Conservation (phyloP, 306 rosid species). For the Pyrus bretschneideri region DNA sequence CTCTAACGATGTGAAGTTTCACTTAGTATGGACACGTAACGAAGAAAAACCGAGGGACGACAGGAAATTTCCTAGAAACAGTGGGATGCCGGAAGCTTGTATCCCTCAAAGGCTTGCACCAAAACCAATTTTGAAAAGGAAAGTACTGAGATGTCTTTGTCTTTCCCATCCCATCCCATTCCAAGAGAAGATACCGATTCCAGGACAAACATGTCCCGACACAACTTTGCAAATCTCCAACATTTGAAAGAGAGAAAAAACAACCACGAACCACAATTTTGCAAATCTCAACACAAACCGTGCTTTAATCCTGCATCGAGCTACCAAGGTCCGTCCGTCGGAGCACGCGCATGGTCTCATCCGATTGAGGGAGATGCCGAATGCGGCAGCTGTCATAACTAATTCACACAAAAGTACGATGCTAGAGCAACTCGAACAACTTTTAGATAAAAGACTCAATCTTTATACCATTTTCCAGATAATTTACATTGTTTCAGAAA, state of each 20-base stretch:
- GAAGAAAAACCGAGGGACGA: not conserved
- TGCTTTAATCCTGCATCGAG: too few relatives aligned
- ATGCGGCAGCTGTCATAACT: not conserved
- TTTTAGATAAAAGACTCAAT: not conserved
- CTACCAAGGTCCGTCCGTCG: not conserved
- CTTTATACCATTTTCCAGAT: not conserved
- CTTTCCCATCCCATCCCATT: constrained; percentile 7
- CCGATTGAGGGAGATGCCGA: not conserved
- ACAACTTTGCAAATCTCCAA: constrained; percentile 18
- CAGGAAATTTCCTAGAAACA: not conserved
- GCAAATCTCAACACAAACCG: too few relatives aligned
- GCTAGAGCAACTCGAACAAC: not conserved
- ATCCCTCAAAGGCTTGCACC: not conserved
- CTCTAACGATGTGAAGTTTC: too few relatives aligned
- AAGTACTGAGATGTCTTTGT: constrained; percentile 6
- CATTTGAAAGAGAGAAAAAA: not conserved
- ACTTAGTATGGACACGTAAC: too few relatives aligned
- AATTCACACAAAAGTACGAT: not conserved
- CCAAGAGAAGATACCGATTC: constrained; percentile 22
- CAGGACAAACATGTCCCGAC: constrained; percentile 31
- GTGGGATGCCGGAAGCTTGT: too few relatives aligned
- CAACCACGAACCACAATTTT: too few relatives aligned
- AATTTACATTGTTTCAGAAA: not conserved
- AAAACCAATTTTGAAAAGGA: constrained; percentile 16
- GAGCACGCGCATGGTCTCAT: not conserved